Percentiles rank a stretch among this genome's conserved stretches.
Conservation (phyloP, 208 protist species). For the Crithidia thermophila region DNA sequence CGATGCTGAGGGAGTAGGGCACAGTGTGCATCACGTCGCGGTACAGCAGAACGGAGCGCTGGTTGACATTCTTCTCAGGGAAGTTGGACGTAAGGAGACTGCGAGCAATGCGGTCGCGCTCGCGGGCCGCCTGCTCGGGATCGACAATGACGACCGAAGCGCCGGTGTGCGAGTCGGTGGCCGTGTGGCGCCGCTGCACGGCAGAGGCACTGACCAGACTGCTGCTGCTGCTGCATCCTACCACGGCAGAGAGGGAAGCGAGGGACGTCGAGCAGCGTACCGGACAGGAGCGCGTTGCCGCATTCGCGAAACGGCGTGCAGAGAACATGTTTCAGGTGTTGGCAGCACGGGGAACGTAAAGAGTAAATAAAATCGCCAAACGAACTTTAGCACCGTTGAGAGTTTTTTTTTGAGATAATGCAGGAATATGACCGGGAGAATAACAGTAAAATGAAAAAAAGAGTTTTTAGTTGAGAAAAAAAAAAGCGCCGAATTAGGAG, state of each 20-base stretch:
- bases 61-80: conserved; percentile 25
- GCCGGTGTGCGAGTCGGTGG: conserved; percentile 43
- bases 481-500: too few species aligned
- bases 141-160: conserved; percentile 68
- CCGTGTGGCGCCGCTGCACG: conserved; percentile 13
- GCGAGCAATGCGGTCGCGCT: conserved; percentile 69
- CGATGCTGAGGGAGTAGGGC: conserved; percentile 69
- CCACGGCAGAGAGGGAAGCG: background rate
- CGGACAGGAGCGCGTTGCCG: background rate
- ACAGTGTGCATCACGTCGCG: conserved; percentile 69
- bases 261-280: background rate
- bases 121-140: conserved; percentile 48
- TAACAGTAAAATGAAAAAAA: too few species aligned
- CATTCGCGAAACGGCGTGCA: conserved; percentile 11
- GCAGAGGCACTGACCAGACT: background rate
- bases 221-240: background rate
- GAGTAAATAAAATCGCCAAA: too few species aligned
- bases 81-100: conserved; percentile 61
- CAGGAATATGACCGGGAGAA: too few species aligned
- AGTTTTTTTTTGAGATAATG: too few species aligned
- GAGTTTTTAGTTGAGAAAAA: too few species aligned
- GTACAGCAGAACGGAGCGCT: conserved; percentile 39
- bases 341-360: too few species aligned
- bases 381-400: too few species aligned
- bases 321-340: conserved; percentile 10